These are phyloP conservation scores for Xylaria sp. DNA, from an alignment of 2,329 filamentous ascomycete genomes.

Conservation along the genomic window DNA sequence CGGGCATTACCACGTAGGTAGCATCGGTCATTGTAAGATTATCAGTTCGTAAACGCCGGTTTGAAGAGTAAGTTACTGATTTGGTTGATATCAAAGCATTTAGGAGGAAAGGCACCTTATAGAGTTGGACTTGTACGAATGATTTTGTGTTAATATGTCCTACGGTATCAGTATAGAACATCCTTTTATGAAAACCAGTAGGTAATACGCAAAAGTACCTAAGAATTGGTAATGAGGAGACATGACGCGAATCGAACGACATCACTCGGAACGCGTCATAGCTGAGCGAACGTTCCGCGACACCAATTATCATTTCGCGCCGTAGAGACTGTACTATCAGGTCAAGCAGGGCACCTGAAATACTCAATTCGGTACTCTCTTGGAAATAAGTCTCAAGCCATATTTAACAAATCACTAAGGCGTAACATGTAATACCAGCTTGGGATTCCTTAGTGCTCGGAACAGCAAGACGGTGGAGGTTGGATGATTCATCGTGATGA, in stretches of 20 bases:
- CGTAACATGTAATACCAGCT: no score
- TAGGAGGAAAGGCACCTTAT: not conserved
- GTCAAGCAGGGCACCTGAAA: not conserved
- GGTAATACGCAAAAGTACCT: not conserved
- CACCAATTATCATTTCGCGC: not conserved
- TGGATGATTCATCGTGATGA: not conserved
- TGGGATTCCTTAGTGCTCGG: no score
- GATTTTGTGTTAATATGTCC: not conserved
- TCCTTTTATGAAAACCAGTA: not conserved
- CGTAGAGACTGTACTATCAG: not conserved
- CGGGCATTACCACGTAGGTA: conserved; percentile 17
- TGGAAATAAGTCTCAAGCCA: no score
- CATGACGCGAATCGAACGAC: not conserved
- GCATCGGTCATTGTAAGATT: conserved; percentile 9
- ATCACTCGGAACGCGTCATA: not conserved
- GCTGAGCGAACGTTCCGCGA: not conserved
- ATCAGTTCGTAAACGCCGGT: not conserved
- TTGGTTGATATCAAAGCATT: not conserved
- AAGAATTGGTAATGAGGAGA: not conserved
- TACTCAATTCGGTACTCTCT: no score
- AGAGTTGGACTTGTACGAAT: not conserved
- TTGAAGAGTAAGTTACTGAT: not conserved
- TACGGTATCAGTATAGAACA: not conserved
- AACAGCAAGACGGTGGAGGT: no score
- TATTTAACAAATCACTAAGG: no score